phyloP scores from a whole-genome alignment of 768 basidiomycete genomes.

The Lentinula boryana region DNA sequence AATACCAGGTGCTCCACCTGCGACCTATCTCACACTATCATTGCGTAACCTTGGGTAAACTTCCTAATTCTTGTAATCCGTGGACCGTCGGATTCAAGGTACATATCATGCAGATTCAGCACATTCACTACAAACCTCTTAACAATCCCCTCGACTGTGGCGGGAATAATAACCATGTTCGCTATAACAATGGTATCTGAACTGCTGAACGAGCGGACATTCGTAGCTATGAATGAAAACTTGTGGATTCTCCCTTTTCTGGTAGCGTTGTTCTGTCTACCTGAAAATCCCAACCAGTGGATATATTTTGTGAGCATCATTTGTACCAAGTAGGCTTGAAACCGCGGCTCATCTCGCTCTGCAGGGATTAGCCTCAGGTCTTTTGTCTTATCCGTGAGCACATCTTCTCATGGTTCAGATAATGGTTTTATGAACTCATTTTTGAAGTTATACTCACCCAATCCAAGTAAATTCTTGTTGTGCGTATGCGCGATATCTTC shows the following conservation, averaged over 20 bases:
- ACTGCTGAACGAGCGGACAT: constrained; percentile 44
- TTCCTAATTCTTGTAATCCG: background rate
- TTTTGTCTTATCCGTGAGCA: constrained; percentile 38
- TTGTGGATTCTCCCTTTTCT: constrained; percentile 60
- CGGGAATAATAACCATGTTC: constrained; percentile 49
- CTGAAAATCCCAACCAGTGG: constrained; percentile 46
- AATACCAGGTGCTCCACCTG: constrained; percentile 41
- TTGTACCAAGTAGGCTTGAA: too few relatives aligned
- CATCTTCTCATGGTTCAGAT: constrained; percentile 14
- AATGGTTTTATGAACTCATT: constrained; percentile 7
- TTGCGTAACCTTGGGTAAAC: constrained; percentile 46
- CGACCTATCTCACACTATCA: constrained; percentile 53
- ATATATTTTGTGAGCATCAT: constrained; percentile 36
- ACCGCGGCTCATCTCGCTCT: background rate
- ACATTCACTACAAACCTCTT: constrained; percentile 59
- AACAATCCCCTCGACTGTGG: constrained; percentile 48
- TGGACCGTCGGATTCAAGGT: background rate
- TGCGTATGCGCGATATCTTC: background rate
- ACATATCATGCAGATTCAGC: constrained; percentile 34
- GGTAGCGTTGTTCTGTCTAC: constrained; percentile 46
- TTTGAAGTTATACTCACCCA: constrained; percentile 36
- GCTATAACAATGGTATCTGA: constrained; percentile 45
- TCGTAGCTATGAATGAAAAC: constrained; percentile 47
- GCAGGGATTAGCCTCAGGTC: constrained; percentile 36
- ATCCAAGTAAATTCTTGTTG: constrained; percentile 31